Percentiles rank a stretch among this genome's conserved stretches.
phyloP scores from a whole-genome alignment of 2,329 filamentous ascomycete genomes.

The Hortaea werneckii region DNA sequence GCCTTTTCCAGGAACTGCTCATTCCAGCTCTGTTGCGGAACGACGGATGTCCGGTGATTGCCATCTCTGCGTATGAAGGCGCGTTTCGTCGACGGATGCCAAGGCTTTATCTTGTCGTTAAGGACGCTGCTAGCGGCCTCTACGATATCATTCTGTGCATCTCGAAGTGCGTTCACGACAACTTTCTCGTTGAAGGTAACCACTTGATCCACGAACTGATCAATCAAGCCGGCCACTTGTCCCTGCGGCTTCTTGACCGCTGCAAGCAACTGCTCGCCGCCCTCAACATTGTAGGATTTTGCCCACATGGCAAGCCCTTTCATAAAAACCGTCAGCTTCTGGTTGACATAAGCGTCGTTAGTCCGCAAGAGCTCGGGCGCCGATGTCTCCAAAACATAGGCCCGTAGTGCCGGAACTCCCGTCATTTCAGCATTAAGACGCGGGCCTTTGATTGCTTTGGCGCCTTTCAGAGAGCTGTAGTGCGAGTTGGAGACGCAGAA shows the following conservation, averaged over 20 bases:
- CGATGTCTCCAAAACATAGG: constrained; percentile 2
- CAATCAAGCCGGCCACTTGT: neutral
- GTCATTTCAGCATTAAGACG: constrained; percentile 9
- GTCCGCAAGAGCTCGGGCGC: constrained; percentile 5
- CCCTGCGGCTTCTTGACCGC: constrained; percentile 1
- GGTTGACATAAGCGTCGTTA: constrained; percentile 6
- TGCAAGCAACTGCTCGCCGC: constrained; percentile 1
- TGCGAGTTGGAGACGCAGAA: constrained; percentile 18
- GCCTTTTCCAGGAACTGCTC: constrained; percentile 10
- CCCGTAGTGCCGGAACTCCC: constrained; percentile 13
- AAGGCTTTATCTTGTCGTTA: neutral
- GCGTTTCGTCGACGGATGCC: constrained; percentile 6
- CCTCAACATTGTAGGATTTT: neutral
- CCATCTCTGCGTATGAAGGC: constrained; percentile 15
- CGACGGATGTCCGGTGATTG: constrained; percentile 6
- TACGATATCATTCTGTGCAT: neutral
- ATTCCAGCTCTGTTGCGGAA: constrained; percentile 11
- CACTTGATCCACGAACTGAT: neutral
- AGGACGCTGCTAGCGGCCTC: neutral
- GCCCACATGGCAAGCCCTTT: constrained; percentile 9
- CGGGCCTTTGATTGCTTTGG: neutral
- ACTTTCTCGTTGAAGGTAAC: neutral
- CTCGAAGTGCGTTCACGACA: neutral
- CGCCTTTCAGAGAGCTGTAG: constrained; percentile 13
- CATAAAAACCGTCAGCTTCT: constrained; percentile 9